Evolutionary conservation across 1,139 yeast genomes (phyloP), one percentile per base, ranked within the genome.

Genomic region (Kodamaea fungicola): DNA sequence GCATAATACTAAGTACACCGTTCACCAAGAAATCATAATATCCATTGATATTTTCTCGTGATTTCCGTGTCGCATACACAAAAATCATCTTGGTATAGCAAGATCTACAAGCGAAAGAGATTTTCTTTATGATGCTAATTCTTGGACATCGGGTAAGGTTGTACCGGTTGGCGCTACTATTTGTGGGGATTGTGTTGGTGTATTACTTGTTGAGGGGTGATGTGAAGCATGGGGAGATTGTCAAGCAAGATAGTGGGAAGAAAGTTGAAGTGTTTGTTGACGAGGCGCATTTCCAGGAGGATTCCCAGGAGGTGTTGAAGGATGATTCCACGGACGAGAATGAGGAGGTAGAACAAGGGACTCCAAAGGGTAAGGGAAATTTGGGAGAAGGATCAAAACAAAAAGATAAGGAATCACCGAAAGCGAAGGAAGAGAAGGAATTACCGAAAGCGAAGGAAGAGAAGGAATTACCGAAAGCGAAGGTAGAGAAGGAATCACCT

Each of bases 321-420:
- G 39, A 13, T 42, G 43, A 7, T 50, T 52, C 33, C 44, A 55
- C 26, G 28, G 45, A 44, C 28, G 37, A 42, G 23, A 46, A 48
- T 4, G 42, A 30, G 6, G 31, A 40, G 19, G 5, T 5, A 4
- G 12, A 27, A n/a, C 28, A 26, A 4, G 13, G 8, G 29, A 27
- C 12, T 3, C 4, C 29, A 8, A 27, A 12, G 10, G 10, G 26
- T 3, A 23, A 23, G 26, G 26, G 26, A 7, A 23, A 23, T 4
- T 4, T 8, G 26, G 10, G 10, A 8, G 10, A 23, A 7, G 10
- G 24, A 22, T 7, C 24, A 22, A 22, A 22, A 22, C n/a, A 22
- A 7, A 7, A 22, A 8, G 24, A 22, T 8, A 22, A 22, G 24
- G 24, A 23, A 8, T n/a, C 9, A 23, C 4, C 26, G 4, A n/a